Percentiles rank a stretch among this genome's conserved stretches.
Conservation (phyloP, 495 filamentous ascomycete genomes). For the Lindgomyces ingoldianus region DNA sequence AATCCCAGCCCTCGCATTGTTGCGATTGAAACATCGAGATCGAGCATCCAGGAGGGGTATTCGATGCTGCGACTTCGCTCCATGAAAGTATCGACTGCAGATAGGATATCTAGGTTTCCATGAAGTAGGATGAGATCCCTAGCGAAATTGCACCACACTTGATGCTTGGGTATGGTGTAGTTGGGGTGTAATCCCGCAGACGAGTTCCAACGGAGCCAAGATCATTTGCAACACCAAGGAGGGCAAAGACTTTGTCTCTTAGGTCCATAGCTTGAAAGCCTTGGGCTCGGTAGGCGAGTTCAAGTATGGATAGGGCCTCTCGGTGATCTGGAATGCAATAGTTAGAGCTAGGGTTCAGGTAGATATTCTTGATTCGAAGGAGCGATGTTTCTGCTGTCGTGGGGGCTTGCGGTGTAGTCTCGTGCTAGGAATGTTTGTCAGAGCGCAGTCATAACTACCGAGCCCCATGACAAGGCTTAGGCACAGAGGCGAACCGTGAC, state of each 20-base stretch:
- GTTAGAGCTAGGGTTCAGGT: constrained; percentile 1
- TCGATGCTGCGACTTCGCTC: not conserved
- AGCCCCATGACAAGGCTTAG: not conserved
- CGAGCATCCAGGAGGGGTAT: not conserved
- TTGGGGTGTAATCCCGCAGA: not conserved
- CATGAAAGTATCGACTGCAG: not conserved
- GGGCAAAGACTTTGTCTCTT: constrained; percentile 9
- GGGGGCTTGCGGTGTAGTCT: not conserved
- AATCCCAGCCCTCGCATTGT: constrained; percentile 6
- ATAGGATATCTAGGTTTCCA: not conserved
- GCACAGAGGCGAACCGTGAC: not conserved
- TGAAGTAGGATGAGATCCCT: not conserved
- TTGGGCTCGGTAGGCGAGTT: not conserved
- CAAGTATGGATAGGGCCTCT: constrained; percentile 3
- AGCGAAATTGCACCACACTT: not conserved
- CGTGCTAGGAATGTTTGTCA: constrained; percentile 4
- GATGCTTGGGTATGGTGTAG: not conserved
- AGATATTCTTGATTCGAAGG: not conserved
- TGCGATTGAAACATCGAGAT: constrained; percentile 6
- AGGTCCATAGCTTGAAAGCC: constrained; percentile 6
- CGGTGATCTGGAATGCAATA: not conserved
- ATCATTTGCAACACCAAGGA: constrained; percentile 16
- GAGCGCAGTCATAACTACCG: constrained; percentile 2
- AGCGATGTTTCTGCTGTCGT: not conserved
- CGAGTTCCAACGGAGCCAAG: not conserved